A percentile compares a stretch with the other conserved stretches of the same genome.
phyloP scores from a whole-genome alignment of 2,329 filamentous ascomycete species.

The Colletotrichum chrysophilum region DNA sequence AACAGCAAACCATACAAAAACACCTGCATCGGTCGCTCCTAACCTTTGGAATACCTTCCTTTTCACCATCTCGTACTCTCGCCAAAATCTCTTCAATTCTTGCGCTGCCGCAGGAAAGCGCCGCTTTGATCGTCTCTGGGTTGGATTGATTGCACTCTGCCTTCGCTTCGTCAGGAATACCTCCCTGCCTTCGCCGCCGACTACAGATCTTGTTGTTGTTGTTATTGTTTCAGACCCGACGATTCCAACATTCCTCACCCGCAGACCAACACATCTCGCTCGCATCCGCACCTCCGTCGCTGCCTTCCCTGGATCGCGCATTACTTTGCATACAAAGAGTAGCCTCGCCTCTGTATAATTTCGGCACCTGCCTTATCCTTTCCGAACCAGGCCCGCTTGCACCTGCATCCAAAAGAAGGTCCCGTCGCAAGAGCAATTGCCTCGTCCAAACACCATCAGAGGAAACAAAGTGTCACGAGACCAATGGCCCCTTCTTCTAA shows the following conservation, averaged over 20 bases:
- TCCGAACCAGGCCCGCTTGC: slow-evolving; percentile 4
- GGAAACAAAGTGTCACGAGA: slow-evolving; percentile 5
- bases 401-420: neutral
- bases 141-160: neutral
- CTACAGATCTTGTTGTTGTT: slow-evolving; percentile 16
- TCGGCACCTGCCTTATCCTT: slow-evolving; percentile 11
- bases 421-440: slow-evolving; percentile 2
- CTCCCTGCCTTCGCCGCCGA: neutral
- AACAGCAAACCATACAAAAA: slow-evolving; percentile 23
- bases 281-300: neutral
- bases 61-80: slow-evolving; percentile 10
- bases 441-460: neutral
- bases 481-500: slow-evolving; percentile 57
- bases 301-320: slow-evolving; percentile 5
- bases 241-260: slow-evolving; percentile 18
- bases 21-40: slow-evolving; percentile 18
- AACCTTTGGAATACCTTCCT: slow-evolving; percentile 18
- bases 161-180: neutral
- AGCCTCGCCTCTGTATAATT: slow-evolving; percentile 8
- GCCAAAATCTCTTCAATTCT: neutral
- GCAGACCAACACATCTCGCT: neutral
- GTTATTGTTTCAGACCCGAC: slow-evolving; percentile 21
- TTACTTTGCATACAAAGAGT: slow-evolving; percentile 22
- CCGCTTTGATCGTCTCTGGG: neutral
- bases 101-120: neutral